These are phyloP conservation scores for Botryotinia calthae DNA, from an alignment of 2,329 filamentous ascomycete genomes.

Conservation along the genomic window DNA sequence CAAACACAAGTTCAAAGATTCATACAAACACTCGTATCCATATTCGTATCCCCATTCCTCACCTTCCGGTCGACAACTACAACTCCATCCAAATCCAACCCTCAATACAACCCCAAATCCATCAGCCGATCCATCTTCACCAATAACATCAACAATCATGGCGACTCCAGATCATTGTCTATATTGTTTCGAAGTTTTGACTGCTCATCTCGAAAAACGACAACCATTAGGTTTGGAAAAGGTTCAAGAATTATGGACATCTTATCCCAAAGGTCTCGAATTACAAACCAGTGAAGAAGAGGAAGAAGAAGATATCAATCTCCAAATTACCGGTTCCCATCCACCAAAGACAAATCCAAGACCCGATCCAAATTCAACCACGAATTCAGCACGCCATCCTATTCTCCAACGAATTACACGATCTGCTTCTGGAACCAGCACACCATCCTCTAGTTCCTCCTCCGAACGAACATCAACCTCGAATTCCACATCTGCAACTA, in stretches of 20 bases:
- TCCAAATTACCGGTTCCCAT: not conserved
- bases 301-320: slow-evolving; percentile 10
- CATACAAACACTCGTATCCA: not conserved
- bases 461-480: slow-evolving; percentile 21
- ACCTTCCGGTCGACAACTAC: not conserved
- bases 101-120: not conserved
- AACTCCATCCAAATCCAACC: not conserved
- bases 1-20: not conserved
- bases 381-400: slow-evolving; percentile 23
- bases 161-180: slow-evolving; percentile 83
- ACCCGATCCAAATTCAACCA: not conserved
- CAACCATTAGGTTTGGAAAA: slow-evolving; percentile 64
- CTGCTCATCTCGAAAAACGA: slow-evolving; percentile 69
- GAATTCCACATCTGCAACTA: slow-evolving; percentile 41
- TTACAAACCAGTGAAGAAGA: slow-evolving; percentile 42
- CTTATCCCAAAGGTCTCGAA: slow-evolving; percentile 40
- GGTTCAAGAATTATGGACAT: slow-evolving; percentile 63
- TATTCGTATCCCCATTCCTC: not conserved
- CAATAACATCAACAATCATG: slow-evolving; percentile 52
- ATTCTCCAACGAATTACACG: slow-evolving; percentile 26
- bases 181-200: slow-evolving; percentile 87
- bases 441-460: slow-evolving; percentile 14
- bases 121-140: not conserved
- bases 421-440: slow-evolving; percentile 12
- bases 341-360: slow-evolving; percentile 1